phyloP scores from a whole-genome alignment of 2,329 filamentous ascomycete species.

The Fusarium sp. region DNA sequence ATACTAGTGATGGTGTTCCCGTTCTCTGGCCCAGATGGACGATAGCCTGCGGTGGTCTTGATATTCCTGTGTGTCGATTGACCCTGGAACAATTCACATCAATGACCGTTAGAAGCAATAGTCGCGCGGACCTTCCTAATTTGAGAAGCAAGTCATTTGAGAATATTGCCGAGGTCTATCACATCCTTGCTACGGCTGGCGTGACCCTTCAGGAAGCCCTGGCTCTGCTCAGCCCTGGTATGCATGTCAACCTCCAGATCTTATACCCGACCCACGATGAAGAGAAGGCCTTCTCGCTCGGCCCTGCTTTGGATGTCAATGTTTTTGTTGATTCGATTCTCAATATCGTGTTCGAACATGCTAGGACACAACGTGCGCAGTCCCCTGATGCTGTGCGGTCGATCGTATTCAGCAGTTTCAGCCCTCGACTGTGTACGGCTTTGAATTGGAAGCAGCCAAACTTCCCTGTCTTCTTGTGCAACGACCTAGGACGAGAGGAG shows the following conservation, averaged over 20 bases:
- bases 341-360: slow-evolving; percentile 90
- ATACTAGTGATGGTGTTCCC: slow-evolving; percentile 88
- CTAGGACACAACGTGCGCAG: slow-evolving; percentile 73
- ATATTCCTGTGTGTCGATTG: slow-evolving; percentile 85
- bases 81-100: slow-evolving; percentile 78
- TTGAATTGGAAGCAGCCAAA: slow-evolving; percentile 99
- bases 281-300: slow-evolving; percentile 76
- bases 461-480: slow-evolving; percentile 95
- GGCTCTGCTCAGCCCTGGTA: slow-evolving; percentile 77
- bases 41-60: slow-evolving; percentile 79
- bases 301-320: slow-evolving; percentile 86
- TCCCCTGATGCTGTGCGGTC: slow-evolving; percentile 81
- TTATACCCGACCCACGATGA: slow-evolving; percentile 85
- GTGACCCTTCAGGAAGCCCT: slow-evolving; percentile 85
- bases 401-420: slow-evolving; percentile 95
- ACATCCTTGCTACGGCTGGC: slow-evolving; percentile 79
- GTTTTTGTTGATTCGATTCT: slow-evolving; percentile 86
- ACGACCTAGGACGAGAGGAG: slow-evolving; percentile 81
- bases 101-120: slow-evolving; percentile 61
- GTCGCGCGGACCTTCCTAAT: slow-evolving; percentile 59
- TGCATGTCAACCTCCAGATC: slow-evolving; percentile 93
- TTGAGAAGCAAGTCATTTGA: slow-evolving; percentile 63
- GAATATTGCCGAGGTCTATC: slow-evolving; percentile 76
- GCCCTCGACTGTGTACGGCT: slow-evolving; percentile 88
- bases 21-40: slow-evolving; percentile 91